phyloP scores from a whole-genome alignment of 2,329 filamentous ascomycete species.

The Fusarium verrucosum region DNA sequence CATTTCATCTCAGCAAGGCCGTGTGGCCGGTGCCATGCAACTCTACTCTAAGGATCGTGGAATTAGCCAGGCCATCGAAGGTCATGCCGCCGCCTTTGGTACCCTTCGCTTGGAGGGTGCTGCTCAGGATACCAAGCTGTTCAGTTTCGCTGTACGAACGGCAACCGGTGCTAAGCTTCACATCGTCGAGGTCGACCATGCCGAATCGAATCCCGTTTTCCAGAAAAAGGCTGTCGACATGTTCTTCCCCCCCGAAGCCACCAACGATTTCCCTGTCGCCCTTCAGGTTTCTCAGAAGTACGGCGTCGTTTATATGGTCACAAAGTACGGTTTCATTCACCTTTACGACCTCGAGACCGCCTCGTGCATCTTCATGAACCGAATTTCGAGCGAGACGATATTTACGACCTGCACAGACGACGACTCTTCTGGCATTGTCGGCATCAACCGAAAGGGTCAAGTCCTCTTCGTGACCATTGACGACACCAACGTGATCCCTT shows the following conservation, averaged over 20 bases:
- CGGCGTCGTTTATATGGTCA: conserved; percentile 95
- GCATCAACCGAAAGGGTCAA: conserved; percentile 97
- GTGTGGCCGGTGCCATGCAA: conserved; percentile 96
- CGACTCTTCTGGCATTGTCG: conserved; percentile 86
- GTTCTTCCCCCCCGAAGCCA: conserved; percentile 95
- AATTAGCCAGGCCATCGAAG: conserved; percentile 97
- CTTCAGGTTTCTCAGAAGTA: conserved; percentile 98
- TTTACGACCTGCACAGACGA: conserved; percentile 91
- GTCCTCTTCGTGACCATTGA: conserved; percentile 94
- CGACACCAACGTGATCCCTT: conserved; percentile 89
- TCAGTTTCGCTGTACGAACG: conserved; percentile 94
- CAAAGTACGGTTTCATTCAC: conserved; percentile 99
- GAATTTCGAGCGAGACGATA: conserved; percentile 98
- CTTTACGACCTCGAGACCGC: conserved; percentile 97
- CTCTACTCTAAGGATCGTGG: conserved; percentile 95
- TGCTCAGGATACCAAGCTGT: conserved; percentile 90
- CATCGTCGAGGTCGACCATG: conserved; percentile 96
- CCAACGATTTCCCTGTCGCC: conserved; percentile 96
- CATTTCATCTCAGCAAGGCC: conserved; percentile 91
- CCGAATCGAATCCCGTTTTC: conserved; percentile 87
- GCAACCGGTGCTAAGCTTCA: conserved; percentile 93
- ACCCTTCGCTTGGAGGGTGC: conserved; percentile 89
- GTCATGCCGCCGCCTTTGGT: conserved; percentile 94
- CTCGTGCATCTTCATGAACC: conserved; percentile 98
- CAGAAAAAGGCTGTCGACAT: conserved; percentile 97